Evolutionary conservation across 345 rosid species (phyloP), one percentile per base, ranked within the genome.

Genomic region (Viola odorata): DNA sequence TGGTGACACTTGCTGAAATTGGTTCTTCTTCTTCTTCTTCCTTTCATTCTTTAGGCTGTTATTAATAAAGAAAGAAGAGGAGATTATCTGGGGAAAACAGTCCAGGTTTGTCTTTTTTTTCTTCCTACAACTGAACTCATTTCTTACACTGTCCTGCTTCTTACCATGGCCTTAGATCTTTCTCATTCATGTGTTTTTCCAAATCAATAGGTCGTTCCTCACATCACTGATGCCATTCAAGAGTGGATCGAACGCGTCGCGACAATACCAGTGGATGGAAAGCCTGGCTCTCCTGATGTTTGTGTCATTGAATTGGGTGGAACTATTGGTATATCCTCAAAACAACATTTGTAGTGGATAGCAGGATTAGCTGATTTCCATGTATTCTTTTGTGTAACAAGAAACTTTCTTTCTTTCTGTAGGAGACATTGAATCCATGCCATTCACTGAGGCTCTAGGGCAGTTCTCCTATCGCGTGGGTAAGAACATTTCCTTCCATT

Each of bases 361-460:
- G 44, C 7, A 16, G 6, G 15, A 36, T 45, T 10, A 61, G 50
- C 65, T 63, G 39, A 55, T 60, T 65, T 57, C 57, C 45, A 10
- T 56, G 32, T 23, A 23, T 69, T 6, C 41, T 16, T 48, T 40
- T 57, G 45, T 60, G 56, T 58, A 12, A 54, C 45, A 57, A 50
- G 38, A 44, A 57, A 49, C 12, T 50, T 65, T 9, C 11, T 47
- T 53, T 23, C 23, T 67, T 44, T 54, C 60, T 73, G 73, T 82
- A 92, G 99, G 99, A 62, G 99, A 95, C 69, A 88, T 95, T 45
- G 99, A 95, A 65, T 91, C 98, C 62, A 95, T 88, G 98, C 98
- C 99, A 52, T 95, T 91, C 68, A 88, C 89, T n/a, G 96, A 95
- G 81, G 99, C 99, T 61, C 74, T 95, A 41, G 89, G 99, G 4